phyloP scores from a whole-genome alignment of 2,329 filamentous ascomycete genomes.

The Beauveria caledonica region DNA sequence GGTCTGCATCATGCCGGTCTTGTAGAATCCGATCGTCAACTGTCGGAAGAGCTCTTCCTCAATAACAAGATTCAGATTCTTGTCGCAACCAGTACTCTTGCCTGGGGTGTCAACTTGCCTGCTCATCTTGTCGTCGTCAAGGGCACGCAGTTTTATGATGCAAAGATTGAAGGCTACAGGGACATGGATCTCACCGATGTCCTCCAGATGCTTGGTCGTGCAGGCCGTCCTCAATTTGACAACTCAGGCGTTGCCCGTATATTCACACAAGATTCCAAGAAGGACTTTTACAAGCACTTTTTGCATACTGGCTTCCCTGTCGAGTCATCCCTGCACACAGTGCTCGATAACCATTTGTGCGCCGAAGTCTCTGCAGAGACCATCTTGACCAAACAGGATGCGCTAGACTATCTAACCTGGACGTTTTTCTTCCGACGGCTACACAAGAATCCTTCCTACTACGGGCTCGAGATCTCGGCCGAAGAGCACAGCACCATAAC shows the following conservation, averaged over 20 bases:
- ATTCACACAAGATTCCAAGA: constrained; percentile 95
- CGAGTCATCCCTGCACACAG: constrained; percentile 91
- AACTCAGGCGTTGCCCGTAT: constrained; percentile 92
- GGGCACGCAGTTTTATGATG: constrained; percentile 95
- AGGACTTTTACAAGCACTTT: constrained; percentile 99
- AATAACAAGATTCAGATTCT: constrained; percentile 98
- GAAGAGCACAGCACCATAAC: constrained; percentile 84
- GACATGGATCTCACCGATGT: constrained; percentile 99
- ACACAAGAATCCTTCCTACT: constrained; percentile 98
- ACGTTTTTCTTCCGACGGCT: constrained; percentile 97
- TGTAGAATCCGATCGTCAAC: constrained; percentile 84
- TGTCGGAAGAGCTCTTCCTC: constrained; percentile 89
- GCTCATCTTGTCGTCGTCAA: constrained; percentile 97
- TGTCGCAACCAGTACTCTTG: constrained; percentile 89
- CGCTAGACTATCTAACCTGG: constrained; percentile 95
- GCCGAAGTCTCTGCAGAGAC: constrained; percentile 93
- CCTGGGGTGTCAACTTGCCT: constrained; percentile 96
- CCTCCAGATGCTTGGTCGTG: constrained; percentile 92
- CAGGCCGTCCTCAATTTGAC: constrained; percentile 93
- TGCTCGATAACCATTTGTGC: constrained; percentile 91
- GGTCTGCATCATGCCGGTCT: constrained; percentile 95
- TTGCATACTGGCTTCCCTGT: constrained; percentile 96
- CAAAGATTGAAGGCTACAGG: constrained; percentile 93
- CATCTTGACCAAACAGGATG: constrained; percentile 89
- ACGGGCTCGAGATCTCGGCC: constrained; percentile 85